phyloP scores from a whole-genome alignment of 2,329 filamentous ascomycete genomes.

The Beauveria pseudobassiana region DNA sequence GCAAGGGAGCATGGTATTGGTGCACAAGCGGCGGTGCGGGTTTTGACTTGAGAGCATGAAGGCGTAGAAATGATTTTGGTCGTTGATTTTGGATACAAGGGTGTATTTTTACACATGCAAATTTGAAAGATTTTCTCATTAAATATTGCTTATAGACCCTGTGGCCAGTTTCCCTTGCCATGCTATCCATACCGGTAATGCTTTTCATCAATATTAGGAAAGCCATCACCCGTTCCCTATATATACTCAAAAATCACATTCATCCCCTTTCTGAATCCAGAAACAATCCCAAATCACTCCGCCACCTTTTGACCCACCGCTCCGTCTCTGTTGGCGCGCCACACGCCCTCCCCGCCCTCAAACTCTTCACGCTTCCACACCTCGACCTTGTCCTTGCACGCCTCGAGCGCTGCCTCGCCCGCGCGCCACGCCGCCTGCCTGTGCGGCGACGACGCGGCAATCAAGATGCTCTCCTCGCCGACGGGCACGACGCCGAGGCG shows the following conservation, averaged over 20 bases:
- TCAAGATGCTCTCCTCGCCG: constrained; percentile 87
- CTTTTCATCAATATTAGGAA: too few species aligned
- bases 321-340: constrained; percentile 82
- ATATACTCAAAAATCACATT: too few species aligned
- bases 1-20: not conserved
- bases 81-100: not conserved
- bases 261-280: too few species aligned
- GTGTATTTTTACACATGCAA: not conserved
- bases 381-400: constrained; percentile 80
- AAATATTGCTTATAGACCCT: too few species aligned
- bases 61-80: not conserved
- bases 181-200: too few species aligned
- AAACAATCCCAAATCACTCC: not conserved
- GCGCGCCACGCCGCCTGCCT: constrained; percentile 78
- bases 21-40: not conserved
- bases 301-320: constrained; percentile 43
- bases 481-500: constrained; percentile 79
- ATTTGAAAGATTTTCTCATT: not conserved
- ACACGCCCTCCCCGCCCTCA: constrained; percentile 66
- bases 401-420: constrained; percentile 82
- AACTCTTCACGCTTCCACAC: constrained; percentile 95
- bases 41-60: not conserved
- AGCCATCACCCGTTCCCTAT: too few species aligned
- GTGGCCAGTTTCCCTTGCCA: too few species aligned
- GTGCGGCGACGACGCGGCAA: constrained; percentile 79